These are phyloP conservation scores for Mortierella sp. DNA, from an alignment of 371 early-diverging fungal genomes.

Conservation along the genomic window DNA sequence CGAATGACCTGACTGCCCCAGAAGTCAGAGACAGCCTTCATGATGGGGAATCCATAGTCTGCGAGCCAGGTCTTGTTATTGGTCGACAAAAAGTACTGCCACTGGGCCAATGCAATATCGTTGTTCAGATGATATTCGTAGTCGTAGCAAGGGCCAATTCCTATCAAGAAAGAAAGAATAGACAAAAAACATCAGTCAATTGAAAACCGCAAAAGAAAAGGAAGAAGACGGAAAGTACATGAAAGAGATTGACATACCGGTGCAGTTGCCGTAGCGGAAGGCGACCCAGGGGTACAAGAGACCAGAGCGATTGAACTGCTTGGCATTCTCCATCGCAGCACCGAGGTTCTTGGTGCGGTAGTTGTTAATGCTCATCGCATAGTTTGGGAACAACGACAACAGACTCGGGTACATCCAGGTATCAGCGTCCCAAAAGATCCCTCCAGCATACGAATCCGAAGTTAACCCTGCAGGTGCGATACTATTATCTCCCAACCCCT, in stretches of 20 bases:
- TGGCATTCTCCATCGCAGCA: slow-evolving; percentile 40
- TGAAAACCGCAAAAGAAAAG: not conserved
- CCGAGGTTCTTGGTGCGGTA: slow-evolving; percentile 49
- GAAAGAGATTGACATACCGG: slow-evolving; percentile 15
- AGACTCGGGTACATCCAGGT: slow-evolving; percentile 55
- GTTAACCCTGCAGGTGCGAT: slow-evolving; percentile 53
- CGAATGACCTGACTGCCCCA: slow-evolving; percentile 49
- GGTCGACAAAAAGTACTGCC: slow-evolving; percentile 48
- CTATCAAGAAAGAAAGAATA: slow-evolving; percentile 15
- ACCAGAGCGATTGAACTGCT: slow-evolving; percentile 36
- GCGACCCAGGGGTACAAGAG: slow-evolving; percentile 49
- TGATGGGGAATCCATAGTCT: slow-evolving; percentile 49
- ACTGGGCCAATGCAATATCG: slow-evolving; percentile 50
- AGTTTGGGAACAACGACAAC: slow-evolving; percentile 46
- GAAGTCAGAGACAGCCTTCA: slow-evolving; percentile 50
- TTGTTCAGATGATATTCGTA: slow-evolving; percentile 55
- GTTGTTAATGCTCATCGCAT: slow-evolving; percentile 54
- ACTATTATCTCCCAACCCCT: slow-evolving; percentile 48
- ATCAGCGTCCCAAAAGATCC: slow-evolving; percentile 56
- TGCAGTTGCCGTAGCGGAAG: slow-evolving; percentile 48
- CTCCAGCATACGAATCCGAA: slow-evolving; percentile 52
- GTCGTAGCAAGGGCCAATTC: slow-evolving; percentile 54
- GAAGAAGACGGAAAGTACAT: not conserved
- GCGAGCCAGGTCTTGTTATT: slow-evolving; percentile 42
- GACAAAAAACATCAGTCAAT: not conserved